Evolutionary conservation across 176 grass and related monocot species (phyloP), one percentile per base, ranked within the genome.

Genomic region (Poa annua): DNA sequence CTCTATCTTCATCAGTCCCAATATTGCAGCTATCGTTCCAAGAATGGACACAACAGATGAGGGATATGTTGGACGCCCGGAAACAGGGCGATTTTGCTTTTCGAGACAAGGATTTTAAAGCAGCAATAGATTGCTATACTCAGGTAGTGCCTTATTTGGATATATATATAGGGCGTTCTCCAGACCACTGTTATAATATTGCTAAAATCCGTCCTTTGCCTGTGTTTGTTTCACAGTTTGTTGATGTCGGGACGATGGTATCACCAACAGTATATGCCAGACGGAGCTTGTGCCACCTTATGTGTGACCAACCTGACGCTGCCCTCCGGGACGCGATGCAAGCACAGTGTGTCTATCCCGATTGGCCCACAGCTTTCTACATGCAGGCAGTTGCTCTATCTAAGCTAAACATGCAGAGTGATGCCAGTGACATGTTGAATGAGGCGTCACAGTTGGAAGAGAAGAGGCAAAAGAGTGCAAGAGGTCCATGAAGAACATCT

Each of bases 11-110:
- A 26, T 57, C 13, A 41, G 39, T 80, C 32, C 84, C 55, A 69
- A 78, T n/a, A 17, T 32, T 82, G 86, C 86, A 98, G 96, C 55
- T 98, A 50, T 98, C 96, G 49, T 98, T 98, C 85, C 96, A 98
- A 83, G 96, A 98, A 88, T 98, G 96, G 96, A 98, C 96, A 73
- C 96, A 98, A 15, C 92, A 98, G 71, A 98, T 98, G 96, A 93
- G 92, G 62, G 96, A 98, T 91, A 95, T 95, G 89, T 72, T 95
- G 75, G 96, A 98, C 55, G 90, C 96, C 57, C 91, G 96, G 66
- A 98, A 95, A 85, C 75, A 81, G 29, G 96, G 96, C 0, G 96
- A 98, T 60, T 93, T 79, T 81, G 96, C 92, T 32, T 98, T 98
- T 34, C 87, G 91, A 53, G 96, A 95, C 6, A 95, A 93, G 81